Evolutionary conservation across 2,329 filamentous ascomycete genomes (phyloP).

Genomic region (Verticillium albo-atrum): DNA sequence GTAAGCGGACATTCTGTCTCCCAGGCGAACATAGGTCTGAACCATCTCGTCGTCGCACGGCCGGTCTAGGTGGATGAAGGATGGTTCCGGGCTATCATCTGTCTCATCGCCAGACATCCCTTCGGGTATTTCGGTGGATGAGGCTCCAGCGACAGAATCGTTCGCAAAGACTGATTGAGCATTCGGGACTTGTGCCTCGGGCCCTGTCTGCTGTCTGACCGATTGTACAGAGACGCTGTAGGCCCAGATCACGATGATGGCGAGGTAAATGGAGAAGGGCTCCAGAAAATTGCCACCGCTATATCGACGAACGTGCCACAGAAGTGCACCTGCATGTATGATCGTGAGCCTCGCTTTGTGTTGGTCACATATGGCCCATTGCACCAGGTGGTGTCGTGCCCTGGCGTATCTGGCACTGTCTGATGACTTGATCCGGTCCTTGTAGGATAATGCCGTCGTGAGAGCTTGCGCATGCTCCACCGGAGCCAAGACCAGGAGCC

Average conservation of each 20-base stretch:
- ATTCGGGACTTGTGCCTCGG: neutral
- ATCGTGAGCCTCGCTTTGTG: slow-evolving; percentile 39
- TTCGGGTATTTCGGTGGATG: neutral
- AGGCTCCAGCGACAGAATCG: neutral
- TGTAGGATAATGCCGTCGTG: slow-evolving; percentile 6
- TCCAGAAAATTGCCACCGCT: slow-evolving; percentile 34
- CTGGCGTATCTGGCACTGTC: neutral
- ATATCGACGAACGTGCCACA: slow-evolving; percentile 42
- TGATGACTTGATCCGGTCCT: neutral
- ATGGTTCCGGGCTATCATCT: slow-evolving; percentile 18
- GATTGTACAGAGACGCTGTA: slow-evolving; percentile 21
- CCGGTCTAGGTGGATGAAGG: slow-evolving; percentile 47
- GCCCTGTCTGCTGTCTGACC: neutral
- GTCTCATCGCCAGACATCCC: neutral
- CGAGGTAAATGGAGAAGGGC: slow-evolving; percentile 29
- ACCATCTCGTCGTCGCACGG: slow-evolving; percentile 55
- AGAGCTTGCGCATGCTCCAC: slow-evolving; percentile 39
- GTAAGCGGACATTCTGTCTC: slow-evolving; percentile 41
- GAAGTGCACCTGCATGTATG: slow-evolving; percentile 37
- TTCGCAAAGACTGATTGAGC: slow-evolving; percentile 4
- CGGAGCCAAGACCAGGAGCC: slow-evolving; percentile 47
- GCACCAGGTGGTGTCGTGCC: slow-evolving; percentile 3
- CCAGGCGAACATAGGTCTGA: slow-evolving; percentile 48
- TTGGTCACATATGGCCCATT: slow-evolving; percentile 22
- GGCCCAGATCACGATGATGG: slow-evolving; percentile 33